A percentile compares a stretch with the other conserved stretches of the same genome.
These are phyloP conservation scores for Anethum foeniculum DNA, from an alignment of 140 eudicot species.

Conservation along the genomic window DNA sequence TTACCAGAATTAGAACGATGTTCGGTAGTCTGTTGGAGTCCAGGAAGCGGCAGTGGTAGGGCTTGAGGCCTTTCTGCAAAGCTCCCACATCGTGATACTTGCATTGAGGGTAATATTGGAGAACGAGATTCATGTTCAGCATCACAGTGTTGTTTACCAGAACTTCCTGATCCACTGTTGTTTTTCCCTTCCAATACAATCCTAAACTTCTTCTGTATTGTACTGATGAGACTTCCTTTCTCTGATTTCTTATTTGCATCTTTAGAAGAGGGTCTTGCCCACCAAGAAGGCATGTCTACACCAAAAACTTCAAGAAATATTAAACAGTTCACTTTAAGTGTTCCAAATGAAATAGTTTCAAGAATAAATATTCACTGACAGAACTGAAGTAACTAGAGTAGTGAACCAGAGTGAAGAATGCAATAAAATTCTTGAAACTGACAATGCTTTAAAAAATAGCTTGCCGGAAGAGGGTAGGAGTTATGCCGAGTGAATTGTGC, in stretches of 20 bases:
- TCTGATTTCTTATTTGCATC: slow-evolving; percentile 56
- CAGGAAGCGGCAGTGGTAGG: slow-evolving; percentile 78
- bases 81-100: slow-evolving; percentile 24
- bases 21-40: slow-evolving; percentile 14
- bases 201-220: slow-evolving; percentile 48
- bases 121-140: slow-evolving; percentile 42
- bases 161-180: slow-evolving; percentile 18
- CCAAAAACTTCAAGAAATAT: slow-evolving; percentile 5
- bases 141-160: slow-evolving; percentile 38
- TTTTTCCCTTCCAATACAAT: slow-evolving; percentile 39
- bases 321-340: background rate
- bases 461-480: too few relatives aligned
- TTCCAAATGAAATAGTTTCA: background rate
- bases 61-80: slow-evolving; percentile 33
- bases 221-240: slow-evolving; percentile 48
- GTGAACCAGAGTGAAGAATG: background rate
- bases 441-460: background rate
- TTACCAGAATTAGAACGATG: slow-evolving; percentile 40
- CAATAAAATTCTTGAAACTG: background rate
- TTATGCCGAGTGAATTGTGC: too few relatives aligned
- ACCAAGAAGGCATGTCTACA: slow-evolving; percentile 72
- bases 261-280: slow-evolving; percentile 78
- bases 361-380: background rate
- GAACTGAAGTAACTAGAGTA: slow-evolving; percentile 9
- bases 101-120: slow-evolving; percentile 42